A percentile compares a stretch with the other conserved stretches of the same genome.
These are phyloP conservation scores for Boletus speciosus DNA, from an alignment of 768 basidiomycete genomes.

Conservation along the genomic window DNA sequence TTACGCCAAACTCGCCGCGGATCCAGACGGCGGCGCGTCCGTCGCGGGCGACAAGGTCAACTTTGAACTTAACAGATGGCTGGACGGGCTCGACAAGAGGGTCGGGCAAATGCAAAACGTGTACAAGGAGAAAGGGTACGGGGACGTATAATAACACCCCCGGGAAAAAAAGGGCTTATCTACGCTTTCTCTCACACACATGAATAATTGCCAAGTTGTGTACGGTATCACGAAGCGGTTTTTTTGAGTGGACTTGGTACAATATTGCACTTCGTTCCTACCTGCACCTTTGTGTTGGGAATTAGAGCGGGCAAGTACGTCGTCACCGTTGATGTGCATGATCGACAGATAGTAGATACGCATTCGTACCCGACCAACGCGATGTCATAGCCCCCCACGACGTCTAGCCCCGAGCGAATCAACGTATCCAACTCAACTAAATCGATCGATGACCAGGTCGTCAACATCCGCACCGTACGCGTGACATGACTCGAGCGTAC, in stretches of 20 bases:
- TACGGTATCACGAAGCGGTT: background rate
- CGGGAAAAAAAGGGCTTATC: background rate
- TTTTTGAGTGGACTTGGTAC: too few relatives aligned
- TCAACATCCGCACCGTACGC: too few relatives aligned
- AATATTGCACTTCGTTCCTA: too few relatives aligned
- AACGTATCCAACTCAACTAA: too few relatives aligned
- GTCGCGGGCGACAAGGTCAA: slow-evolving; percentile 50
- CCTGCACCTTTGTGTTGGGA: too few relatives aligned
- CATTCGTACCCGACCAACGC: too few relatives aligned
- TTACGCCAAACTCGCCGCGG: slow-evolving; percentile 55
- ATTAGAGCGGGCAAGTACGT: too few relatives aligned
- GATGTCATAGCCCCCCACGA: too few relatives aligned
- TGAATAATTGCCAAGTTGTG: background rate
- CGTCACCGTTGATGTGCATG: too few relatives aligned
- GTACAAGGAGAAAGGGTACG: slow-evolving; percentile 54
- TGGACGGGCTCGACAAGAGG: slow-evolving; percentile 51
- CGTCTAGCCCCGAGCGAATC: background rate
- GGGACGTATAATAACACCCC: slow-evolving; percentile 29
- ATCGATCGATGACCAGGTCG: too few relatives aligned
- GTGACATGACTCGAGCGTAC: too few relatives aligned
- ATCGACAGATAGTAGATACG: too few relatives aligned
- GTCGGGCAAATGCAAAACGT: slow-evolving; percentile 50
- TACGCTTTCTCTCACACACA: background rate
- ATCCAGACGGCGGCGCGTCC: slow-evolving; percentile 50
- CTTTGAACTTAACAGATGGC: slow-evolving; percentile 55